phyloP scores from a whole-genome alignment of 352 stramenopile genomes.

The Globisporangium paddicum region DNA sequence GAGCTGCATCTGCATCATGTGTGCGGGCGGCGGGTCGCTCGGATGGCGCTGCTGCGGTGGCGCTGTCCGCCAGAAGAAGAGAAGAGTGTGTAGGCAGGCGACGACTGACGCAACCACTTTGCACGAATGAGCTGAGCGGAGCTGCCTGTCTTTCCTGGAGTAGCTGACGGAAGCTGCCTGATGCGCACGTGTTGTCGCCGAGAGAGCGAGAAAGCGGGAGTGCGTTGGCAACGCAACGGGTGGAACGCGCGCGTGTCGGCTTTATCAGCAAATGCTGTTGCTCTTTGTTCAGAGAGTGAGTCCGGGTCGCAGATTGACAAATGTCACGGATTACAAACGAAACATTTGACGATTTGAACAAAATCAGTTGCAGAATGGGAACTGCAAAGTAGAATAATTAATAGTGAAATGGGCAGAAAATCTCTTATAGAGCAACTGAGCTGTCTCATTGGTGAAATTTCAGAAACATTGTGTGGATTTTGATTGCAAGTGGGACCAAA shows the following conservation, averaged over 20 bases:
- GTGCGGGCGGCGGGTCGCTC: neutral
- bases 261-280: neutral
- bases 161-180: too few relatives aligned
- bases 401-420: too few relatives aligned
- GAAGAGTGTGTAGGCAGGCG: neutral
- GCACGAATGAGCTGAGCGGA: neutral
- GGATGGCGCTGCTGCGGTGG: neutral
- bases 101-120: conserved; percentile 1
- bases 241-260: conserved; percentile 2
- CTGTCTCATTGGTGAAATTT: neutral
- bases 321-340: too few relatives aligned
- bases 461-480: neutral
- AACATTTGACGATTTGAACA: neutral
- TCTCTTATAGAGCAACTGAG: neutral
- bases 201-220: neutral
- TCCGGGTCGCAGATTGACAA: neutral
- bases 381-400: neutral
- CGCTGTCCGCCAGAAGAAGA: conserved; percentile 2
- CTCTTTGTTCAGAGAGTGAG: neutral
- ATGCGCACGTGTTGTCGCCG: neutral
- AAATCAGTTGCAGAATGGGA: neutral
- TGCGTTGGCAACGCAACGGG: neutral
- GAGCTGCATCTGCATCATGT: conserved; percentile 30
- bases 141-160: neutral
- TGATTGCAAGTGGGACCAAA: neutral